Conservation (phyloP, 441 rosid genomes). For the Capsella rubella region DNA sequence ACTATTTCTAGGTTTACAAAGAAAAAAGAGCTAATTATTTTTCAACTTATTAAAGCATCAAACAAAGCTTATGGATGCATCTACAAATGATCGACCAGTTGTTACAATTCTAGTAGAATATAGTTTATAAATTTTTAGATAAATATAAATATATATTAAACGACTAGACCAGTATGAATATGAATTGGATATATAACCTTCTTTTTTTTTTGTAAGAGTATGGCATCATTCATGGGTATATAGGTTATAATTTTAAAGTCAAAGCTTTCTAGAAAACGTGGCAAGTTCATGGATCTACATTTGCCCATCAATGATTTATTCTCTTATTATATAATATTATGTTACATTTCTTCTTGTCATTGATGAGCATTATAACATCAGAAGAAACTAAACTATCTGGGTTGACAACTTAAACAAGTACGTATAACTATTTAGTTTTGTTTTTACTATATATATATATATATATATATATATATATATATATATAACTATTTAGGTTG, state of each 20-base stretch:
- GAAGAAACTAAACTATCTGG: conserved; percentile 9
- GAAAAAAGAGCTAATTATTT: not conserved
- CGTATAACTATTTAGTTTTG: not conserved
- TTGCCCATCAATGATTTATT: conserved; percentile 28
- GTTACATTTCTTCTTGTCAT: not conserved
- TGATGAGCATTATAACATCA: not conserved
- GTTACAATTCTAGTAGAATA: not conserved
- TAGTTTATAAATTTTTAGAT: not conserved
- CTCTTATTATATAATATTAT: not conserved
- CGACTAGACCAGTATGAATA: not conserved
- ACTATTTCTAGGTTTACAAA: not conserved
- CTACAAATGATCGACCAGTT: not conserved
- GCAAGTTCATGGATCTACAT: conserved; percentile 36
- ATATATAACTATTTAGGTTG: not conserved
- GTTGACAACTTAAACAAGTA: not conserved
- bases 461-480: too few species aligned
- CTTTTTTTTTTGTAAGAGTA: not conserved
- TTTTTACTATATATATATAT: too few species aligned
- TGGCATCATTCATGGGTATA: conserved; percentile 14
- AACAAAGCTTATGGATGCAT: not conserved
- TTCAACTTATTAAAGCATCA: not conserved
- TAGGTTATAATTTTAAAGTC: conserved; percentile 11
- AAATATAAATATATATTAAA: not conserved
- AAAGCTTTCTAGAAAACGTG: conserved; percentile 14
- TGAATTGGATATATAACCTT: not conserved